Conservation (phyloP, 2,329 filamentous ascomycete genomes). For the Xylaria sp. region DNA sequence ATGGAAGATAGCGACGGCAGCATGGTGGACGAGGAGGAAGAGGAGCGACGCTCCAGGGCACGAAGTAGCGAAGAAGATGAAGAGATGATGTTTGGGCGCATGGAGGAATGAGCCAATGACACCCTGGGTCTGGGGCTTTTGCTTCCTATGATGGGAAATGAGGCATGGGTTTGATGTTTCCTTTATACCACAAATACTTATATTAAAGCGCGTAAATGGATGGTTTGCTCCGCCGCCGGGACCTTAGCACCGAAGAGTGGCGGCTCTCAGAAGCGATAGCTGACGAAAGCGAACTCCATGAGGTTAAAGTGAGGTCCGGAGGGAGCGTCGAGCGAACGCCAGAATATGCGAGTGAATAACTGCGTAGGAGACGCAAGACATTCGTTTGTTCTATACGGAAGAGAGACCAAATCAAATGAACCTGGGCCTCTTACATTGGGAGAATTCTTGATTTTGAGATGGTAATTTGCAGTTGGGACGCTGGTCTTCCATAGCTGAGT, state of each 20-base stretch:
- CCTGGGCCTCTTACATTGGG: conserved; percentile 16
- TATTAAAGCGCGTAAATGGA: conserved; percentile 58
- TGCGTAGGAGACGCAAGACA: conserved; percentile 43
- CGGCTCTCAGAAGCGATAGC: conserved; percentile 36
- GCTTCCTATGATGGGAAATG: conserved; percentile 43
- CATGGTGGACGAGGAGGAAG: conserved; percentile 73
- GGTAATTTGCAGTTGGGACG: conserved; percentile 1
- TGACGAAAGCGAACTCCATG: conserved; percentile 58
- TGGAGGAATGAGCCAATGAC: conserved; percentile 78
- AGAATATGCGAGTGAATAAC: conserved; percentile 45
- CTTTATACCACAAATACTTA: conserved; percentile 61
- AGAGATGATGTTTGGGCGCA: conserved; percentile 92
- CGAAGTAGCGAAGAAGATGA: conserved; percentile 85
- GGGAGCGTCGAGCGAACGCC: conserved; percentile 70
- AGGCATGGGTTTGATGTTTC: conserved; percentile 55
- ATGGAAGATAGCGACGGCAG: conserved; percentile 74
- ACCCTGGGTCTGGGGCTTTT: conserved; percentile 34
- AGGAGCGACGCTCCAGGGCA: conserved; percentile 66
- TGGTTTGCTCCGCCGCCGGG: conserved; percentile 71
- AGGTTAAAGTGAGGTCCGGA: conserved; percentile 77
- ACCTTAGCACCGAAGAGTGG: conserved; percentile 76
- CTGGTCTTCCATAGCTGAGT: not conserved
- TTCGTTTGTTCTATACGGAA: conserved; percentile 47
- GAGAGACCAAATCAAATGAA: conserved; percentile 41
- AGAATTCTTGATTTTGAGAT: conserved; percentile 5